These are phyloP conservation scores for Diaporthe citrichinensis DNA, from an alignment of 2,329 filamentous ascomycete species.

Conservation along the genomic window DNA sequence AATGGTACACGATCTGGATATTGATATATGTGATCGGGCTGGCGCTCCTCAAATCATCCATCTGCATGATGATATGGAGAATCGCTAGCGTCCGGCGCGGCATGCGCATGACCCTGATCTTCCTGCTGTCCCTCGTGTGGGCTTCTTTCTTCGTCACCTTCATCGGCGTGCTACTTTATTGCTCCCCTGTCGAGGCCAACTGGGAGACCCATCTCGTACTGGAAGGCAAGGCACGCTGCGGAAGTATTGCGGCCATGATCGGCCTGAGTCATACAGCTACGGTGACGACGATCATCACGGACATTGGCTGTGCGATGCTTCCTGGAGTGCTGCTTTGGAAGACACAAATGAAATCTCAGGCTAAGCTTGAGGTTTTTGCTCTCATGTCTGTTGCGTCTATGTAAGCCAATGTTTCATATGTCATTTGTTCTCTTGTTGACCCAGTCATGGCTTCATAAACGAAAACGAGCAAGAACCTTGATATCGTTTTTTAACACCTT, in stretches of 20 bases:
- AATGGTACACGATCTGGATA: conserved; percentile 30
- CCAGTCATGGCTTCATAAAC: too few relatives aligned
- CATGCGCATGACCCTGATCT: not conserved
- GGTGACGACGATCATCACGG: not conserved
- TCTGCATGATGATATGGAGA: conserved; percentile 28
- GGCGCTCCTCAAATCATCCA: conserved; percentile 26
- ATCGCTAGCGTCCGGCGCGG: conserved; percentile 9
- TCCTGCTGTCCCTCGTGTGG: conserved; percentile 13
- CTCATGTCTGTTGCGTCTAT: conserved; percentile 47
- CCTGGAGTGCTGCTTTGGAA: conserved; percentile 22
- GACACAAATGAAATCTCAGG: conserved; percentile 19
- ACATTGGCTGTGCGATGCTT: not conserved
- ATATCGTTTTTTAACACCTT: not conserved
- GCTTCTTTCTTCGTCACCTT: not conserved
- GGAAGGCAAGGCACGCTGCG: conserved; percentile 1
- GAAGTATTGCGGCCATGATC: conserved; percentile 2
- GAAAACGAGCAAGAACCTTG: not conserved
- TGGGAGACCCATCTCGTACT: conserved; percentile 2
- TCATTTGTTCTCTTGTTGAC: too few relatives aligned
- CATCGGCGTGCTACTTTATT: conserved; percentile 2
- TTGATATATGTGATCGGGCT: conserved; percentile 21
- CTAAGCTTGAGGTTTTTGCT: conserved; percentile 44
- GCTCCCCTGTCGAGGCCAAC: not conserved
- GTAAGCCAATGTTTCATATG: conserved; percentile 41
- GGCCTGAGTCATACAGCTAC: conserved; percentile 12